Percentiles rank a stretch among this genome's conserved stretches.
Evolutionary conservation across 306 rosid genomes (phyloP).

Genomic region (Lathyrus aphaca): DNA sequence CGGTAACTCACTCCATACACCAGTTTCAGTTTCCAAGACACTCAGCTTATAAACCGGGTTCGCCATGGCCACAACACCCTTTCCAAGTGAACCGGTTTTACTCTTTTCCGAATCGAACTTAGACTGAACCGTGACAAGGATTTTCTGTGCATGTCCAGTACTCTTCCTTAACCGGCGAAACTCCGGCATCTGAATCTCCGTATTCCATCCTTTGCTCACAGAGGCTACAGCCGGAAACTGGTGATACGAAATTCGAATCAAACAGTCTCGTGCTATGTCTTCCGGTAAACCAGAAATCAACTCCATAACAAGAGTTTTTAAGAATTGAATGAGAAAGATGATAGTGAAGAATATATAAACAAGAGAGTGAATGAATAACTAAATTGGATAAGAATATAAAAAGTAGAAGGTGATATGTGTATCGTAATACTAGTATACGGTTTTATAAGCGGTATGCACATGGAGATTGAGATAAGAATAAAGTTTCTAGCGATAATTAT

Average conservation of each 20-base stretch:
- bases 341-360: neutral
- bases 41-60: slow-evolving; percentile 57
- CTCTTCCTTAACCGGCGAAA: slow-evolving; percentile 52
- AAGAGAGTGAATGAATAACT: neutral
- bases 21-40: slow-evolving; percentile 48
- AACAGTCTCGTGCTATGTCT: slow-evolving; percentile 63
- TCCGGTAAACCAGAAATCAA: slow-evolving; percentile 74
- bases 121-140: slow-evolving; percentile 62
- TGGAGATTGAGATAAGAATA: slow-evolving; percentile 36
- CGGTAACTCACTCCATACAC: slow-evolving; percentile 59
- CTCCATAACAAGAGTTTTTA: slow-evolving; percentile 47
- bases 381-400: neutral
- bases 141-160: slow-evolving; percentile 48
- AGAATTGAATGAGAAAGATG: neutral
- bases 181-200: slow-evolving; percentile 60
- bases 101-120: slow-evolving; percentile 40
- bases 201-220: slow-evolving; percentile 58
- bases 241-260: slow-evolving; percentile 50
- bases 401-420: slow-evolving; percentile 13
- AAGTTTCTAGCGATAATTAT: neutral
- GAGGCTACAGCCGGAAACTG: slow-evolving; percentile 50
- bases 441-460: neutral
- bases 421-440: slow-evolving; percentile 4
- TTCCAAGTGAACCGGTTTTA: slow-evolving; percentile 11
- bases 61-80: neutral